Conservation (phyloP, 352 stramenopile species). For the Pythium diclinum region DNA sequence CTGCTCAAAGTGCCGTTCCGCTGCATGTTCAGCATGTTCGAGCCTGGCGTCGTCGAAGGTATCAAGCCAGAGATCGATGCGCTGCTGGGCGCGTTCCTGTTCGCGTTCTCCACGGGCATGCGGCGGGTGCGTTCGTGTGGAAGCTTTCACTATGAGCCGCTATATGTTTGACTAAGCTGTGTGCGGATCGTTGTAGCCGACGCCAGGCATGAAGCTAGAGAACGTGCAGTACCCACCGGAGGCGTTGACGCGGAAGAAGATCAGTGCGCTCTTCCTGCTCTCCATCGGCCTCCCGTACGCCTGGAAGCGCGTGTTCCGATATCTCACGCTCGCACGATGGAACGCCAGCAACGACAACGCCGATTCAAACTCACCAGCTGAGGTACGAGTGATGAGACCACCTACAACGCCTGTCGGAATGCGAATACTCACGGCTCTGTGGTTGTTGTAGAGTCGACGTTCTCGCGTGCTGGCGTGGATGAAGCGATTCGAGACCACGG, state of each 20-base stretch:
- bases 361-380: slow-evolving; percentile 9
- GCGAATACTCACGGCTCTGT: neutral
- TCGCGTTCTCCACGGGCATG: slow-evolving; percentile 61
- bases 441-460: slow-evolving; percentile 21
- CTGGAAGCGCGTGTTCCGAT: slow-evolving; percentile 72
- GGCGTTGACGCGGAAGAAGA: slow-evolving; percentile 45
- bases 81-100: slow-evolving; percentile 48
- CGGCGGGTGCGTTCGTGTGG: slow-evolving; percentile 38
- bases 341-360: slow-evolving; percentile 10
- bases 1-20: slow-evolving; percentile 74
- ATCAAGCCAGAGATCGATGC: slow-evolving; percentile 78
- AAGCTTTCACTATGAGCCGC: neutral
- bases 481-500: slow-evolving; percentile 73
- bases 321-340: slow-evolving; percentile 57
- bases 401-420: neutral
- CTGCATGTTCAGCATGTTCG: slow-evolving; percentile 79
- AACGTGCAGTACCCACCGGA: slow-evolving; percentile 62
- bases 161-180: neutral
- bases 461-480: slow-evolving; percentile 44
- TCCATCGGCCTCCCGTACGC: slow-evolving; percentile 69
- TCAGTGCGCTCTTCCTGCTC: slow-evolving; percentile 60
- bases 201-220: slow-evolving; percentile 82
- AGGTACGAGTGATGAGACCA: neutral
- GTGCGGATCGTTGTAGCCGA: slow-evolving; percentile 38
- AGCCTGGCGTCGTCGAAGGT: slow-evolving; percentile 54